phyloP scores from a whole-genome alignment of 805 yeast species.

The Ogataea philodendri region DNA sequence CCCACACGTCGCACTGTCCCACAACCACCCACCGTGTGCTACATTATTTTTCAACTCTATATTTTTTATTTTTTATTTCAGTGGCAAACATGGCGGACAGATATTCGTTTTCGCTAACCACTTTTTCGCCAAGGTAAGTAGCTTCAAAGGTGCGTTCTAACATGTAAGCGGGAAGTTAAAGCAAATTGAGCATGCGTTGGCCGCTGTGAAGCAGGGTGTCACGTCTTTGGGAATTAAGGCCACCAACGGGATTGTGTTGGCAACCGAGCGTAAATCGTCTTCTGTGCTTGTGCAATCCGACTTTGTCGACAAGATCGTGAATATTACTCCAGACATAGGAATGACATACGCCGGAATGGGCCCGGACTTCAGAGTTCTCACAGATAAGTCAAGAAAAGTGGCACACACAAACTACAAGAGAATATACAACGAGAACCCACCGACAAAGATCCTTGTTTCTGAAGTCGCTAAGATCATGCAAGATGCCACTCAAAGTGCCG shows the following conservation, averaged over 20 bases:
- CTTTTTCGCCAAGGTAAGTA: constrained; percentile 91
- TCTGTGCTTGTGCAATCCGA: constrained; percentile 76
- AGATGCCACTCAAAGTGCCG: constrained; percentile 98
- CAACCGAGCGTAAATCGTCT: constrained; percentile 89
- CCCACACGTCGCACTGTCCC: too few relatives aligned
- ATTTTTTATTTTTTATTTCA: constrained; percentile 9
- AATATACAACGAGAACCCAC: constrained; percentile 94
- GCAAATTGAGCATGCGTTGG: constrained; percentile 95
- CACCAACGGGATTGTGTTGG: constrained; percentile 92
- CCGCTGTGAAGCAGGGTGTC: constrained; percentile 97
- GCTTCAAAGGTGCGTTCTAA: not conserved
- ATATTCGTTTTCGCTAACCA: constrained; percentile 94
- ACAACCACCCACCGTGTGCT: too few relatives aligned
- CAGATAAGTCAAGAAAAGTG: constrained; percentile 89
- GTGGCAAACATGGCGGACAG: constrained; percentile 80
- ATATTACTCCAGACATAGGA: constrained; percentile 92
- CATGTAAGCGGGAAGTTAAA: constrained; percentile 82
- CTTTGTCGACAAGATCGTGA: constrained; percentile 71
- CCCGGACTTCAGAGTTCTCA: constrained; percentile 93
- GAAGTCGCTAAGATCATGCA: constrained; percentile 97
- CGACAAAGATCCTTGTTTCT: constrained; percentile 88
- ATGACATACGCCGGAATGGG: constrained; percentile 99
- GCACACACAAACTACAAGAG: constrained; percentile 93
- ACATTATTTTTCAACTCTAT: constrained; percentile 1
- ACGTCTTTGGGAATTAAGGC: constrained; percentile 93